Conservation (phyloP, 1,284 basidiomycete genomes). For the Trichosporon inkin region DNA sequence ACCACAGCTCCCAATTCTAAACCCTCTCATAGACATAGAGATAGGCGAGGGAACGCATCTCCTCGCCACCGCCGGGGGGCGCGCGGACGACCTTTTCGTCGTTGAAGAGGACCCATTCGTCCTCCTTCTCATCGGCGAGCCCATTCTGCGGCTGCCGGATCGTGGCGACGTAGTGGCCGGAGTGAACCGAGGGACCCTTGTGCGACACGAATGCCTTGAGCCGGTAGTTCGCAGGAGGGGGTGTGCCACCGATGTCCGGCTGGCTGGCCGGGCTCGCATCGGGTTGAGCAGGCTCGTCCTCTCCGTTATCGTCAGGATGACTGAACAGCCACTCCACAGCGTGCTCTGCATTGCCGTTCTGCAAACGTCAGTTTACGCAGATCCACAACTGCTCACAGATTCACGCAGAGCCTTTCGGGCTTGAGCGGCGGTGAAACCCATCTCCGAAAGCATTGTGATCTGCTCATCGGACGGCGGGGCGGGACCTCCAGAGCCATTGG, state of each 20-base stretch:
- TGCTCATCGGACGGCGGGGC: conserved; percentile 64
- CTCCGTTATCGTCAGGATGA: conserved; percentile 81
- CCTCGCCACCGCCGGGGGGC: conserved; percentile 56
- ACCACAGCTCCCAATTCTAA: conserved; percentile 6
- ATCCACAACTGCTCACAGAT: conserved; percentile 63
- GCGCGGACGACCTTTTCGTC: conserved; percentile 93
- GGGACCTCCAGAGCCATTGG: conserved; percentile 36
- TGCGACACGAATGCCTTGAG: conserved; percentile 94
- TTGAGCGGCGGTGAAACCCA: conserved; percentile 86
- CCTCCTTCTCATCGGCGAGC: conserved; percentile 36
- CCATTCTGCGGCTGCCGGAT: conserved; percentile 42
- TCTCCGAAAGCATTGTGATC: conserved; percentile 71
- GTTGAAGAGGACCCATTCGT: conserved; percentile 83
- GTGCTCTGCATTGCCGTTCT: conserved; percentile 72
- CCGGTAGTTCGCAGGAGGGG: conserved; percentile 66
- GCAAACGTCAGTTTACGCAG: too few relatives aligned
- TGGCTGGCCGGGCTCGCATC: conserved; percentile 18
- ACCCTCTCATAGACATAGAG: conserved; percentile 77
- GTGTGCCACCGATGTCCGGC: conserved; percentile 54
- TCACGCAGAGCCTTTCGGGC: conserved; percentile 82
- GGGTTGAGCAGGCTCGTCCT: conserved; percentile 46
- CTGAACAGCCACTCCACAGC: conserved; percentile 98
- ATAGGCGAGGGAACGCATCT: conserved; percentile 78
- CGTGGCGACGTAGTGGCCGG: conserved; percentile 71
- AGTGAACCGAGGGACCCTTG: conserved; percentile 91